Evolutionary conservation across 2,329 filamentous ascomycete genomes (phyloP).

Genomic region (Ophiocordyceps camponoti-floridani): DNA sequence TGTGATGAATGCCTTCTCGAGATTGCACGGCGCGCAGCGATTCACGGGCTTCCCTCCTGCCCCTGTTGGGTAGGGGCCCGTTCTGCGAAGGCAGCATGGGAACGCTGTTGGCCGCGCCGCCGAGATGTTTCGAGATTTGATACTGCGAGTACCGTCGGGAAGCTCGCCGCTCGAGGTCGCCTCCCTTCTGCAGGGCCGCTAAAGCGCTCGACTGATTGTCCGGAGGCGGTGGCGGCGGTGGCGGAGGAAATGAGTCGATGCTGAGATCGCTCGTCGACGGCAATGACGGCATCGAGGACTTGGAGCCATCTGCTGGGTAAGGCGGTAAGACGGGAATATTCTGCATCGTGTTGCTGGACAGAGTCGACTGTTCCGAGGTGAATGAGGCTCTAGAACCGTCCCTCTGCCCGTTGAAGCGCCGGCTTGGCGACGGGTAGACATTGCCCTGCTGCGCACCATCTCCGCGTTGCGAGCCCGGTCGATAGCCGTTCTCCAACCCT

Average conservation of each 20-base stretch:
- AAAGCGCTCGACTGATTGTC: slow-evolving; percentile 80
- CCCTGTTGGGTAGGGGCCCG: slow-evolving; percentile 69
- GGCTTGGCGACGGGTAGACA: slow-evolving; percentile 25
- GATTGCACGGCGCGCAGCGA: slow-evolving; percentile 54
- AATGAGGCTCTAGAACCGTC: slow-evolving; percentile 32
- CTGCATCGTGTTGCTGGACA: slow-evolving; percentile 62
- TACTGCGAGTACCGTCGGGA: slow-evolving; percentile 91
- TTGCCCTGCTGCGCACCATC: slow-evolving; percentile 10
- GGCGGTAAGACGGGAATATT: slow-evolving; percentile 58
- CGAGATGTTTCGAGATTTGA: slow-evolving; percentile 88
- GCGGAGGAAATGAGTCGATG: slow-evolving; percentile 48
- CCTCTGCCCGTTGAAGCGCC: slow-evolving; percentile 26
- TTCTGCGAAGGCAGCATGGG: slow-evolving; percentile 75
- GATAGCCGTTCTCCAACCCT: slow-evolving; percentile 35
- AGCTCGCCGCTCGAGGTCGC: slow-evolving; percentile 79
- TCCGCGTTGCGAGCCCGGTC: slow-evolving; percentile 16
- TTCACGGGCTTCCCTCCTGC: slow-evolving; percentile 61
- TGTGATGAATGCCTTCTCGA: slow-evolving; percentile 31
- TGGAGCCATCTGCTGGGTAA: slow-evolving; percentile 40
- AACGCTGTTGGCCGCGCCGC: slow-evolving; percentile 62
- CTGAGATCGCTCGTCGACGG: slow-evolving; percentile 25
- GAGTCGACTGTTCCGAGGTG: slow-evolving; percentile 43
- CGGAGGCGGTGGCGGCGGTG: slow-evolving; percentile 43
- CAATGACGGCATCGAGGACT: slow-evolving; percentile 24
- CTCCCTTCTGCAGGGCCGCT: slow-evolving; percentile 76